phyloP scores from a whole-genome alignment of 1,139 yeast genomes.

The Wickerhamomyces sp. region DNA sequence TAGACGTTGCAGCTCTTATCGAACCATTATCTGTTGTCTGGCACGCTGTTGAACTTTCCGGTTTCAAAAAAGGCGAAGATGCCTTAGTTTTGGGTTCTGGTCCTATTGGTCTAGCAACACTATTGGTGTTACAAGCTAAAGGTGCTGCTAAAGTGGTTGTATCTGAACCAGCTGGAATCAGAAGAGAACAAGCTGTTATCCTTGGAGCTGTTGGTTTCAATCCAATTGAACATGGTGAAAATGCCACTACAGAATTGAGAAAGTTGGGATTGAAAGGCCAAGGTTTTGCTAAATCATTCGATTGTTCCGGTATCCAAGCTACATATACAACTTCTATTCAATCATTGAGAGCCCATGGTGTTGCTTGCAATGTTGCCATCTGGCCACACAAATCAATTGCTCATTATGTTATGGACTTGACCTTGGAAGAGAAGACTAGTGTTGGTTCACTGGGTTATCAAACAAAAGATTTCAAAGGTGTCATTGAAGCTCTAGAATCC shows the following conservation, averaged over 20 bases:
- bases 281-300: conserved; percentile 56
- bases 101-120: conserved; percentile 56
- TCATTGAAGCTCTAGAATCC: conserved; percentile 39
- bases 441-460: conserved; percentile 52
- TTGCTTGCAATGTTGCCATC: conserved; percentile 60
- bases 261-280: conserved; percentile 40
- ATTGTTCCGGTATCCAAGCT: conserved; percentile 56
- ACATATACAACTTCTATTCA: conserved; percentile 50
- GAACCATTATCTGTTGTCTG: conserved; percentile 57
- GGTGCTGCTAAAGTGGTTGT: conserved; percentile 50
- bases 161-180: conserved; percentile 54
- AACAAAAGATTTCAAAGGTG: conserved; percentile 45
- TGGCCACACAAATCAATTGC: conserved; percentile 47
- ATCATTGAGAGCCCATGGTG: conserved; percentile 53
- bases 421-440: conserved; percentile 40
- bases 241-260: conserved; percentile 32
- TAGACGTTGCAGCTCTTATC: conserved; percentile 51
- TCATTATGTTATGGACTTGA: conserved; percentile 46
- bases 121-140: conserved; percentile 53
- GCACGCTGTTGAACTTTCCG: conserved; percentile 49
- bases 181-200: conserved; percentile 48
- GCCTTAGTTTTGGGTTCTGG: conserved; percentile 59
- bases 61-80: conserved; percentile 41
- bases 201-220: conserved; percentile 48
- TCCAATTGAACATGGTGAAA: conserved; percentile 38